A percentile compares a stretch with the other conserved stretches of the same genome.
These are phyloP conservation scores for Fragosphaeria purpurea DNA, from an alignment of 2,329 filamentous ascomycete species.

Conservation along the genomic window DNA sequence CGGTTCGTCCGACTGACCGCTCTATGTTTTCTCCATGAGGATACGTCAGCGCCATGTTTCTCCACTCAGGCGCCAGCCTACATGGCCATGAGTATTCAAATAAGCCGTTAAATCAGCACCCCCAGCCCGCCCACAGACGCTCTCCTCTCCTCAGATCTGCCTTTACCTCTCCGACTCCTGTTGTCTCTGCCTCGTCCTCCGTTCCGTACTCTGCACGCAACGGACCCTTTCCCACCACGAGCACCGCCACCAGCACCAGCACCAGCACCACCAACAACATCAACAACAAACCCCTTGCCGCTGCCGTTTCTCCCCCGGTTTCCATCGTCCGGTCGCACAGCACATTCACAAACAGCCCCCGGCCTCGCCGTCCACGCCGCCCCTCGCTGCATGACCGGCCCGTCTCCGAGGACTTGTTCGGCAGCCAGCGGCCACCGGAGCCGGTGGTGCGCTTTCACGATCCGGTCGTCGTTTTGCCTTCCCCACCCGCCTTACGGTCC, in stretches of 20 bases:
- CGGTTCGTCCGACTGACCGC: constrained; percentile 3
- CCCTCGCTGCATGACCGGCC: constrained; percentile 4
- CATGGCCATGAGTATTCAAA: constrained; percentile 51
- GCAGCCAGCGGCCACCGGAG: constrained; percentile 16
- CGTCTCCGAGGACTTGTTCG: constrained; percentile 6
- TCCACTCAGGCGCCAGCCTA: constrained; percentile 48
- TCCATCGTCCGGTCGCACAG: constrained; percentile 8
- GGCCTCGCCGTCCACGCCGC: constrained; percentile 4
- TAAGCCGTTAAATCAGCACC: constrained; percentile 22
- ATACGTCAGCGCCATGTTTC: constrained; percentile 36
- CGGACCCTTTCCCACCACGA: no score
- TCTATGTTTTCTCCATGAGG: neutral
- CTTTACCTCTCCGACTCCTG: constrained; percentile 21
- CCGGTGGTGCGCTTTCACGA: constrained; percentile 38
- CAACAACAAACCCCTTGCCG: no score
- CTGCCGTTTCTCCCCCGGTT: neutral
- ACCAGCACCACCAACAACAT: no score
- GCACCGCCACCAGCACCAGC: no score
- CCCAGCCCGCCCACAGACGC: constrained; percentile 23
- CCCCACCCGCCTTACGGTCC: constrained; percentile 1
- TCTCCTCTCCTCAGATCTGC: constrained; percentile 34
- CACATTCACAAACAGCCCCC: constrained; percentile 3
- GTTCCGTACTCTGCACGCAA: constrained; percentile 1
- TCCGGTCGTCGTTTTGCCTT: constrained; percentile 18
- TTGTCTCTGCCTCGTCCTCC: constrained; percentile 15